Evolutionary conservation across 345 rosid genomes (phyloP), one percentile per base, ranked within the genome.

Genomic region (Aegle marmelos): DNA sequence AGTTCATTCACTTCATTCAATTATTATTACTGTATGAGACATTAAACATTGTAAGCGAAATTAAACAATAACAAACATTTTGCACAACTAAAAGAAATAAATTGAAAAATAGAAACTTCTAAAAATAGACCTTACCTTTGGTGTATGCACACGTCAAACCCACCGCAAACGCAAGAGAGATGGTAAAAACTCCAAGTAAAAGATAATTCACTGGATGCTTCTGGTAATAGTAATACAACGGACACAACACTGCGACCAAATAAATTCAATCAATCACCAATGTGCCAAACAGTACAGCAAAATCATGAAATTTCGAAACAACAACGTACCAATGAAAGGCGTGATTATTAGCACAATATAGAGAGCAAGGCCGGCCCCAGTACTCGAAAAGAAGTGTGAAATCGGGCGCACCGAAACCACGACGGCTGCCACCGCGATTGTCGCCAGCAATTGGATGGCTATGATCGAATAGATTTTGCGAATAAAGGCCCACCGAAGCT

Each of bases 71-170:
- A 39, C 45, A 39, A 39, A 39, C 45, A 39, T 9, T 39, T 39
- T 9, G 45, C 41, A 41, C 6, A 1, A 27, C 36, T 8, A 7
- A 76, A 70, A 76, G 70, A 78, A 70, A 78, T 4, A 59, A 34
- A 68, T 50, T 17, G 9, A 39, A 77, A 54, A 1, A 56, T 37
- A 67, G 69, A 78, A 27, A 31, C 22, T 31, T 53, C 10, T 9
- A 7, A 25, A 62, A 62, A 30, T 21, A 61, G 56, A 3, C 80
- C 83, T 84, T 77, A 89, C 94, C 93, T 73, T 90, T 86, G 28
- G 98, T 95, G 22, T 91, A 95, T 2, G 99, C 93, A 31, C 98
- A 93, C n/a, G 93, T 91, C 84, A 95, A 80, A 70, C 99, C 99
- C 78, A 95, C 84, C 0, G 87, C 93, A 72, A 93, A 93, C 17